A percentile compares a stretch with the other conserved stretches of the same genome.
Conservation (phyloP, 2,329 filamentous ascomycete genomes). For the Colletotrichum siamense region DNA sequence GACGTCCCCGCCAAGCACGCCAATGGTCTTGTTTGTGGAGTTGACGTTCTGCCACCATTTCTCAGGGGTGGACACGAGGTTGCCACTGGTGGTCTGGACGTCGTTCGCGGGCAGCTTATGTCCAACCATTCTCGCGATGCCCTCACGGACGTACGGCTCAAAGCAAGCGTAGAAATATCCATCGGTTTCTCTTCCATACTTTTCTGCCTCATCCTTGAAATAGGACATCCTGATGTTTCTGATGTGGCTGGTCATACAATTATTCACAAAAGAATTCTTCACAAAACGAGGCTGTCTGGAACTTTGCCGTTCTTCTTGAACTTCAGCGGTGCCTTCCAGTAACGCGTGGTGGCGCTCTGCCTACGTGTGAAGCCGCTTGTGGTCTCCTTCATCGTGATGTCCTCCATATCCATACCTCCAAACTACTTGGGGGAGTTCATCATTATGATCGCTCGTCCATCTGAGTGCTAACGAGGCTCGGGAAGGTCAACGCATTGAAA, state of each 20-base stretch:
- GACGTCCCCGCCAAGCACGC: not conserved
- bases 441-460: not conserved
- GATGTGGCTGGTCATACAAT: too few species aligned
- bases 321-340: not conserved
- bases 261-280: too few species aligned
- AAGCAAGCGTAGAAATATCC: not conserved
- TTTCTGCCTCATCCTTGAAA: too few species aligned
- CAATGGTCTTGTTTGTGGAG: not conserved
- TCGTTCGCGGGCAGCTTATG: not conserved
- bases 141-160: not conserved
- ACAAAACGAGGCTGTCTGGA: not conserved
- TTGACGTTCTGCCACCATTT: not conserved
- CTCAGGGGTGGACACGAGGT: not conserved
- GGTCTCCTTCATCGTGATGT: not conserved
- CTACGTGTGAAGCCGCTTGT: not conserved
- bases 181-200: not conserved
- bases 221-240: too few species aligned
- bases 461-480: not conserved
- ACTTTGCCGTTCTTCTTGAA: not conserved
- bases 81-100: not conserved
- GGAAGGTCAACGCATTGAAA: not conserved
- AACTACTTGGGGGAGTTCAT: not conserved
- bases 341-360: not conserved
- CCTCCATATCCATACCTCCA: not conserved
- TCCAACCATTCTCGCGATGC: not conserved